These are phyloP conservation scores for Kwoniella mangroviensis DNA, from an alignment of 768 basidiomycete species.

Conservation along the genomic window DNA sequence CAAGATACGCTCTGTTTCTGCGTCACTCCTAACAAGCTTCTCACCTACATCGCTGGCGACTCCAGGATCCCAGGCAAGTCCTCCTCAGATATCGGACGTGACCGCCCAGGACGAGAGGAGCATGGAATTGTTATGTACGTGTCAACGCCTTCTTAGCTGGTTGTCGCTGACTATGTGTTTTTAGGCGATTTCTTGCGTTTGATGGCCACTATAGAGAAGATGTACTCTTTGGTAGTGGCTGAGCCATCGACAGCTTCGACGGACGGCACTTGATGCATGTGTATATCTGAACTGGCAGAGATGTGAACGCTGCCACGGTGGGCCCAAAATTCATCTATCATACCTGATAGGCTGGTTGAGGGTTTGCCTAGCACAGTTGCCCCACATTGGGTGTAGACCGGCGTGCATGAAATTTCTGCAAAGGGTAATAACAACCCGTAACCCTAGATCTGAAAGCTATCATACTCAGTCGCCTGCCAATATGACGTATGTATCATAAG, in stretches of 20 bases:
- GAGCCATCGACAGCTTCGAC: constrained; percentile 10
- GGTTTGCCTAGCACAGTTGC: too few species aligned
- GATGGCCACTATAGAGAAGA: constrained; percentile 8
- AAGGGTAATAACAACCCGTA: too few species aligned
- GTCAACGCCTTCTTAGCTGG: too few species aligned
- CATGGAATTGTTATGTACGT: constrained; percentile 13
- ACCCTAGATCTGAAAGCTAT: too few species aligned
- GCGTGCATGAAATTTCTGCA: too few species aligned
- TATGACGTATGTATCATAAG: too few species aligned
- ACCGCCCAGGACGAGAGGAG: constrained; percentile 8
- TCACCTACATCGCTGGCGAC: constrained; percentile 1
- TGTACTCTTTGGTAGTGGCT: constrained; percentile 8
- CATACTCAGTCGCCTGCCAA: too few species aligned
- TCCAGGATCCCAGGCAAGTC: background rate
- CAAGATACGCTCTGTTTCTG: constrained; percentile 9
- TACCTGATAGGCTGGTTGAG: too few species aligned
- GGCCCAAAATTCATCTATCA: too few species aligned
- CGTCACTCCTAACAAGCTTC: background rate
- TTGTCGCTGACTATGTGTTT: background rate
- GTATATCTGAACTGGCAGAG: too few species aligned
- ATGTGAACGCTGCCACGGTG: too few species aligned
- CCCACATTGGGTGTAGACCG: too few species aligned
- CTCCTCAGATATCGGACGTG: background rate
- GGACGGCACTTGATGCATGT: background rate
- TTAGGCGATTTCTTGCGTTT: constrained; percentile 7